phyloP scores from a whole-genome alignment of 495 filamentous ascomycete species.

The Penicillium coprophilum region DNA sequence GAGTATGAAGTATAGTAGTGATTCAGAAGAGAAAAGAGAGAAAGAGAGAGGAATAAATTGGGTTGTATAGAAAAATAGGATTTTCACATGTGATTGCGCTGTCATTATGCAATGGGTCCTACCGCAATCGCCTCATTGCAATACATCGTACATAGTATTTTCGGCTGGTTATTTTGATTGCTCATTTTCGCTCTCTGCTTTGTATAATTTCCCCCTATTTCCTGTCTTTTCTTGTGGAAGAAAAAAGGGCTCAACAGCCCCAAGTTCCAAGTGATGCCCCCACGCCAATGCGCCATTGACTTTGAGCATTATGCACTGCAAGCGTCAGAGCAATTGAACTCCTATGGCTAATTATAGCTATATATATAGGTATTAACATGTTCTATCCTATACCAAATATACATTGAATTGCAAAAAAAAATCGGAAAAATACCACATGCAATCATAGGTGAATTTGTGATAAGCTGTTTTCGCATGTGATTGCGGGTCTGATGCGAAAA shows the following conservation, averaged over 20 bases:
- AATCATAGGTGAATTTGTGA: slow-evolving; percentile 9
- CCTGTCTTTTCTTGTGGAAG: background rate
- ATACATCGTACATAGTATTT: slow-evolving; percentile 11
- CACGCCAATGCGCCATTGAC: slow-evolving; percentile 5
- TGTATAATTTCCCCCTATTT: background rate
- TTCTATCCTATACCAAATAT: background rate
- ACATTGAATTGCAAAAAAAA: background rate
- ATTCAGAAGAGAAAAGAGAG: slow-evolving; percentile 12
- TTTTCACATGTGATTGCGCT: slow-evolving; percentile 35
- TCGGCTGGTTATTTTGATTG: slow-evolving; percentile 8
- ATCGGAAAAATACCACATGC: background rate
- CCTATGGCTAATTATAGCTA: background rate
- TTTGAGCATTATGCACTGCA: slow-evolving; percentile 7
- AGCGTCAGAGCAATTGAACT: slow-evolving; percentile 9
- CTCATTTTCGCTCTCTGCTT: background rate
- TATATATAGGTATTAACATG: background rate
- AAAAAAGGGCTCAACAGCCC: background rate
- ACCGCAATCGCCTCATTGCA: slow-evolving; percentile 25
- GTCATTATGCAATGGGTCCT: slow-evolving; percentile 28
- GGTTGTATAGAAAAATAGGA: slow-evolving; percentile 20
- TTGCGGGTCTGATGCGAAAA: slow-evolving; percentile 37
- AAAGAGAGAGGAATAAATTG: slow-evolving; percentile 8
- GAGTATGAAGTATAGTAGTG: background rate
- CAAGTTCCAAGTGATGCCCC: background rate
- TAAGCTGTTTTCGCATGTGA: slow-evolving; percentile 39